Conservation (phyloP, 2,329 filamentous ascomycete genomes). For the Madurella mycetomatis region DNA sequence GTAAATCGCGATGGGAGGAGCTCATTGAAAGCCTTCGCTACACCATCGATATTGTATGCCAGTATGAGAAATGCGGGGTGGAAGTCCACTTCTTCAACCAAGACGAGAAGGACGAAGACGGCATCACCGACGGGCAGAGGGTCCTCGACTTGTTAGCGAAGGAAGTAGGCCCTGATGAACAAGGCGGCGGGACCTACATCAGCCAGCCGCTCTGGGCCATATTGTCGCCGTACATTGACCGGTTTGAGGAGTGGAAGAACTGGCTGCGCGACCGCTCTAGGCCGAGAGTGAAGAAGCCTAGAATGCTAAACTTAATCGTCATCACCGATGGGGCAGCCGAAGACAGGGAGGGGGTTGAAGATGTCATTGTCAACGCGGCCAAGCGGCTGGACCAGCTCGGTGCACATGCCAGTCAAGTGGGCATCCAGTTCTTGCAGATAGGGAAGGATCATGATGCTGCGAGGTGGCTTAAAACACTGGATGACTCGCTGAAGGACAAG, state of each 20-base stretch:
- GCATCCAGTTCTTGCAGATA: constrained; percentile 18
- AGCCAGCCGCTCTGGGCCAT: constrained; percentile 10
- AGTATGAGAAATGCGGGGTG: constrained; percentile 13
- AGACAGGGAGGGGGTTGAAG: constrained; percentile 15
- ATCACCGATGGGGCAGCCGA: constrained; percentile 16
- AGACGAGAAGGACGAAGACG: constrained; percentile 11
- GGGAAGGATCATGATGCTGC: constrained; percentile 15
- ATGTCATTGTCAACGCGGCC: constrained; percentile 12
- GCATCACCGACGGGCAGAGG: constrained; percentile 10
- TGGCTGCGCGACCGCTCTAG: background rate
- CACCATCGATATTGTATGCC: constrained; percentile 13
- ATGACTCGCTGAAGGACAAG: constrained; percentile 13
- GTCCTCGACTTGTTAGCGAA: constrained; percentile 12
- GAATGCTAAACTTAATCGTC: constrained; percentile 16
- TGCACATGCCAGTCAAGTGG: constrained; percentile 10
- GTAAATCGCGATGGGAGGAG: constrained; percentile 9
- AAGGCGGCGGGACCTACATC: constrained; percentile 18
- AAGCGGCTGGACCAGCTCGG: constrained; percentile 12
- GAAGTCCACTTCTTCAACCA: constrained; percentile 14
- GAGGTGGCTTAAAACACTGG: constrained; percentile 10
- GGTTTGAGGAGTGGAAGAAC: constrained; percentile 9
- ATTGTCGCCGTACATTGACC: constrained; percentile 7
- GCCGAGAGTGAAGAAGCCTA: constrained; percentile 6
- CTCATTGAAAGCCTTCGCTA: constrained; percentile 13
- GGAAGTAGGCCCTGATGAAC: constrained; percentile 14